A percentile compares a stretch with the other conserved stretches of the same genome.
phyloP scores from a whole-genome alignment of 2,329 filamentous ascomycete genomes.

The Sphaceloma murrayae region DNA sequence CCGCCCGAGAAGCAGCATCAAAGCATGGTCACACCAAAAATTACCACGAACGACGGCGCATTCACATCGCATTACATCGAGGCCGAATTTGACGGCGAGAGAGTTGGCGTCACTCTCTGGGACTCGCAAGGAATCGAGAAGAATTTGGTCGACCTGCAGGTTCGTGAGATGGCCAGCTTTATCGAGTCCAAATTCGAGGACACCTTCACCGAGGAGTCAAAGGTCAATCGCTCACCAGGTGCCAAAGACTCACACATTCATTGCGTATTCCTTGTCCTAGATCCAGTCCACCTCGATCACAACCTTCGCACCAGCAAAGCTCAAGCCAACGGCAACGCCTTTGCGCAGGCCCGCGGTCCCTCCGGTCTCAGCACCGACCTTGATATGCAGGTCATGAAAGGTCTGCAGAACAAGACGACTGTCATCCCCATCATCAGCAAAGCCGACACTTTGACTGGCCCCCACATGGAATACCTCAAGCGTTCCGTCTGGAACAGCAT shows the following conservation, averaged over 20 bases:
- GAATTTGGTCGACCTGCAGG: conserved; percentile 86
- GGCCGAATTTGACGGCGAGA: conserved; percentile 85
- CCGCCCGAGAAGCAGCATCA: conserved; percentile 62
- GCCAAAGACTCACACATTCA: conserved; percentile 96
- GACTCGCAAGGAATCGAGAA: conserved; percentile 93
- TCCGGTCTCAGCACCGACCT: conserved; percentile 78
- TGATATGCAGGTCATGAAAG: conserved; percentile 80
- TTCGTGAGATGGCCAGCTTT: conserved; percentile 84
- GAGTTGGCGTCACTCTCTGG: conserved; percentile 88
- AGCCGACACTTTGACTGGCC: conserved; percentile 89
- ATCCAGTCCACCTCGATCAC: conserved; percentile 73
- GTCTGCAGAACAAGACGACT: conserved; percentile 84
- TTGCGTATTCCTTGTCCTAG: conserved; percentile 83
- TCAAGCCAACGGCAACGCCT: conserved; percentile 39
- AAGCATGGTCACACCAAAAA: conserved; percentile 17
- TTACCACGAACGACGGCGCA: conserved; percentile 31
- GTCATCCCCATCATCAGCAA: conserved; percentile 94
- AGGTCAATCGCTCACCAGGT: conserved; percentile 85
- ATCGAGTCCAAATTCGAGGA: conserved; percentile 98
- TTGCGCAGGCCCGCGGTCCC: conserved; percentile 34
- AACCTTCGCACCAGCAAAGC: conserved; percentile 47
- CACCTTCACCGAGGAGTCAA: conserved; percentile 94
- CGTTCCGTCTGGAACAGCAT: conserved; percentile 82
- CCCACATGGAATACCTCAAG: conserved; percentile 88
- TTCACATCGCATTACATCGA: conserved; percentile 88